A percentile compares a stretch with the other conserved stretches of the same genome.
Evolutionary conservation across 495 filamentous ascomycete genomes (phyloP).

Genomic region (Pyronema omphalodes): DNA sequence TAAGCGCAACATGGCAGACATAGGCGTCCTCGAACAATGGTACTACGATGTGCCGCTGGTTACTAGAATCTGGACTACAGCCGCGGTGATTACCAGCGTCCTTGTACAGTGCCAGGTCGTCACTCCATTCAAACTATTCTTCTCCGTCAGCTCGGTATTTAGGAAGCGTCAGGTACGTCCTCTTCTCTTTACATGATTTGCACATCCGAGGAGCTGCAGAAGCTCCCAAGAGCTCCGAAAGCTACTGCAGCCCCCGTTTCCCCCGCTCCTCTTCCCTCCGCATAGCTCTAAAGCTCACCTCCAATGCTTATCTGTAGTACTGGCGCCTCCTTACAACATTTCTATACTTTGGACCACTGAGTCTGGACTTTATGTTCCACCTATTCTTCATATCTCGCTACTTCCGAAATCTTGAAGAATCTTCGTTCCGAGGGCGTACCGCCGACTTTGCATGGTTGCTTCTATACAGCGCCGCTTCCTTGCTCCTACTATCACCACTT

Average conservation of each 20-base stretch:
- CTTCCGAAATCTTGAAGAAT: slow-evolving; percentile 86
- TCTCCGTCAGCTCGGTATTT: slow-evolving; percentile 85
- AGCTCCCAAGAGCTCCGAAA: no score
- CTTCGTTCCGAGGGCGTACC: slow-evolving; percentile 51
- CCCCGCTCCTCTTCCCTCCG: neutral
- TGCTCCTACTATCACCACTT: slow-evolving; percentile 67
- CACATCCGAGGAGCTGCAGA: neutral
- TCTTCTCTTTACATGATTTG: neutral
- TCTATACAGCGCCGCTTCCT: slow-evolving; percentile 57
- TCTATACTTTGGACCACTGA: slow-evolving; percentile 88
- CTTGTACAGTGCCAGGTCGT: slow-evolving; percentile 85
- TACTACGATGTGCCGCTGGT: slow-evolving; percentile 95
- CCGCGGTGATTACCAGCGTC: slow-evolving; percentile 71
- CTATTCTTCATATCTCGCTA: slow-evolving; percentile 98
- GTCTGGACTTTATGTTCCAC: slow-evolving; percentile 90
- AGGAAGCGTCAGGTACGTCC: slow-evolving; percentile 57
- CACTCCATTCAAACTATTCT: slow-evolving; percentile 86
- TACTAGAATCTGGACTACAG: slow-evolving; percentile 90
- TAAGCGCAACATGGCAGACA: slow-evolving; percentile 15
- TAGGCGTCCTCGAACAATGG: slow-evolving; percentile 71
- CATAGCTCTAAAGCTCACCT: slow-evolving; percentile 2
- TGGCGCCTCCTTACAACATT: slow-evolving; percentile 92
- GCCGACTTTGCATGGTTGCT: slow-evolving; percentile 92
- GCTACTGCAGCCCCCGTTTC: no score
- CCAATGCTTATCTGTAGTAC: slow-evolving; percentile 41